Conservation (phyloP, 345 rosid species). For the Heritiera fomes region DNA sequence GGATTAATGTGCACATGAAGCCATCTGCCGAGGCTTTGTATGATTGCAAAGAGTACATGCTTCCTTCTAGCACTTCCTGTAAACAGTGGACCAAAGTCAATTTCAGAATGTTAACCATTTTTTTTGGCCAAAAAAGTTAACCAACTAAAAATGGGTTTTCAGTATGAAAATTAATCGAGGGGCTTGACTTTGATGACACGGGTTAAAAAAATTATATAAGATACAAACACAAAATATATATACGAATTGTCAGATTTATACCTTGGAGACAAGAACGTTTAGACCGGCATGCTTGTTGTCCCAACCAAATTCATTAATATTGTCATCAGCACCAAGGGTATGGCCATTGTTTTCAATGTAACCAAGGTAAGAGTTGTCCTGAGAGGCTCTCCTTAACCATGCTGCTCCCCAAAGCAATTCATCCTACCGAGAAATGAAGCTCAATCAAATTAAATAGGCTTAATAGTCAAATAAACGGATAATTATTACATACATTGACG, state of each 20-base stretch:
- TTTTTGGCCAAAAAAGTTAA: no score
- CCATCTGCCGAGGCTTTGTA: constrained; percentile 92
- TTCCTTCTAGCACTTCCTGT: constrained; percentile 75
- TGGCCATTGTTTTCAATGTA: constrained; percentile 79
- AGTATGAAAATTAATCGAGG: no score
- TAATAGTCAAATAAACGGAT: no score
- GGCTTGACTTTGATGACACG: no score
- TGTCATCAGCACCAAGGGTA: constrained; percentile 87
- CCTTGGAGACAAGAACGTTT: constrained; percentile 92
- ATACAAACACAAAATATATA: no score
- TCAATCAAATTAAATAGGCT: neutral
- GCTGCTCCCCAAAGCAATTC: constrained; percentile 99
- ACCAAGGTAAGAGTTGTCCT: constrained; percentile 55
- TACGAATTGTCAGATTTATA: neutral
- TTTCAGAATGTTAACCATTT: no score
- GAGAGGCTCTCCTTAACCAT: constrained; percentile 84
- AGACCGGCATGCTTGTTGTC: constrained; percentile 97
- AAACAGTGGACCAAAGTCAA: neutral
- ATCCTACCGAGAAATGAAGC: constrained; percentile 41
- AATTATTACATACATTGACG: no score
- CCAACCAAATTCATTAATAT: constrained; percentile 95
- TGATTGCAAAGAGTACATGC: constrained; percentile 57
- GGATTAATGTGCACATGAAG: constrained; percentile 89
- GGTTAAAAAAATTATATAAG: no score
- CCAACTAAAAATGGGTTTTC: no score